A percentile compares a stretch with the other conserved stretches of the same genome.
Conservation (phyloP, 257 asterid species). For the Solanum arcanum region DNA sequence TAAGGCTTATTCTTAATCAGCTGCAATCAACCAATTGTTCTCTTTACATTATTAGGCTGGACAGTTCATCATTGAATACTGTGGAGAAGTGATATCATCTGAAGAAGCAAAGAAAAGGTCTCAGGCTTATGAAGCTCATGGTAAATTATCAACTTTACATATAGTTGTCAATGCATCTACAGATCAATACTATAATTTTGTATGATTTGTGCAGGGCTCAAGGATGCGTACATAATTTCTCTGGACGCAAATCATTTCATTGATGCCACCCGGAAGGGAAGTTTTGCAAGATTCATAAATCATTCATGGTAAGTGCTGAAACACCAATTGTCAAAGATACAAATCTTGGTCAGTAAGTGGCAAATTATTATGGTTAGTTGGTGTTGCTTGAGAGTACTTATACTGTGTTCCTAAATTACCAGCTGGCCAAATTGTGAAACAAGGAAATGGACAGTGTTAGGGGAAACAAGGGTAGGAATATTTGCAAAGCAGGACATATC, state of each 20-base stretch:
- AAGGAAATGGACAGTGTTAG: constrained; percentile 90
- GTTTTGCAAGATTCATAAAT: constrained; percentile 84
- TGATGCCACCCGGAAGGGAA: constrained; percentile 89
- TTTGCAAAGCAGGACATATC: constrained; percentile 67
- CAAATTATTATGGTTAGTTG: background rate
- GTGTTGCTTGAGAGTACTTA: background rate
- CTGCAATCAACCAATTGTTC: background rate
- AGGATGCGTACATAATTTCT: constrained; percentile 80
- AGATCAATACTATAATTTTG: background rate
- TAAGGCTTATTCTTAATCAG: background rate
- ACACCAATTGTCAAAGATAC: background rate
- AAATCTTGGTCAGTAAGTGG: background rate
- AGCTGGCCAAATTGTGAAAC: constrained; percentile 94
- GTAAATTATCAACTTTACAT: constrained; percentile 24
- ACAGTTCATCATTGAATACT: constrained; percentile 72
- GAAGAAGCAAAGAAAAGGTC: constrained; percentile 66
- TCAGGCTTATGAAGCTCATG: constrained; percentile 67
- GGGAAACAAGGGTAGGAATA: constrained; percentile 89
- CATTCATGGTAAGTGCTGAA: constrained; percentile 75
- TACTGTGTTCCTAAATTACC: constrained; percentile 14
- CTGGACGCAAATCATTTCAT: constrained; percentile 55
- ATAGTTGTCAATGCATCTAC: constrained; percentile 5
- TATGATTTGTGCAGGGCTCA: constrained; percentile 42
- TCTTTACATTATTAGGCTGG: constrained; percentile 58
- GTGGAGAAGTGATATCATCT: constrained; percentile 87